Percentiles rank a stretch among this genome's conserved stretches.
phyloP scores from a whole-genome alignment of 495 filamentous ascomycete species.

The Tuber calosporum region DNA sequence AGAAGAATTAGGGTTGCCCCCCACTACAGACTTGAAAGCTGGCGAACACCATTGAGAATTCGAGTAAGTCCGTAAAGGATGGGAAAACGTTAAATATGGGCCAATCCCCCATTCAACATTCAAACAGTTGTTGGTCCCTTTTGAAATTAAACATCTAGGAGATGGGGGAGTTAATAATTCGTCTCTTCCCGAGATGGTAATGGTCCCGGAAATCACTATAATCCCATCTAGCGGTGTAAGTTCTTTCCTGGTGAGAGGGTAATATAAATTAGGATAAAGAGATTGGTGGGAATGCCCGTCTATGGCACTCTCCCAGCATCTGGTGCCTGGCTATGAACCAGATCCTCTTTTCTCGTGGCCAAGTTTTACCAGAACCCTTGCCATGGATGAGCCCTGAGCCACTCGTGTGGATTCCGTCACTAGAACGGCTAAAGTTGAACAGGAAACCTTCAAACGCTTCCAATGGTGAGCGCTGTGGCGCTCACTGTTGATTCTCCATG shows the following conservation, averaged over 20 bases:
- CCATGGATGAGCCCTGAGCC: not conserved
- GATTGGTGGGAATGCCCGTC: not conserved
- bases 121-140: not conserved
- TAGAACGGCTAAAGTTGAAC: not conserved
- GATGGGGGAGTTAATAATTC: not conserved
- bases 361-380: not conserved
- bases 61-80: not conserved
- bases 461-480: not conserved
- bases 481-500: not conserved
- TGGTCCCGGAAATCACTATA: not conserved
- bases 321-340: not conserved
- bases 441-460: not conserved
- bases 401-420: not conserved
- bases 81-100: not conserved
- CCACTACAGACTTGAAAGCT: not conserved
- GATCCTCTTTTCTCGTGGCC: not conserved
- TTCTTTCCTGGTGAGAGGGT: not conserved
- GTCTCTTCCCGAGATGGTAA: not conserved
- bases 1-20: not conserved
- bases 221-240: not conserved
- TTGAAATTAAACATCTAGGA: not conserved
- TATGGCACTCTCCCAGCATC: not conserved
- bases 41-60: not conserved
- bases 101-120: not conserved
- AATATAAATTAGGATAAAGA: not conserved